Evolutionary conservation across 306 rosid species (phyloP), one percentile per base, ranked within the genome.

Genomic region (Spatholobus suberectus): DNA sequence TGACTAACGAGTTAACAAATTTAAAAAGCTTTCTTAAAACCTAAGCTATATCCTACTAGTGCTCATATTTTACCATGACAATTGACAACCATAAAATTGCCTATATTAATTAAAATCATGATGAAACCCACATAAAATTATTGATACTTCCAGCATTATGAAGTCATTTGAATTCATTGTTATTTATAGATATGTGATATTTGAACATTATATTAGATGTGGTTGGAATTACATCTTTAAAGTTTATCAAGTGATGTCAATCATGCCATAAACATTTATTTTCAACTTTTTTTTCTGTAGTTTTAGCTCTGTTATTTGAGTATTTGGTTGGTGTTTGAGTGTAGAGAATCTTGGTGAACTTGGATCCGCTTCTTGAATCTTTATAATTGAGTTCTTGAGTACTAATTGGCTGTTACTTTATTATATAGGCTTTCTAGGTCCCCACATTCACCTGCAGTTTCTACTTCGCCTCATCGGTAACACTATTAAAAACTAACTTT

Each of bases 341-440:
- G 58, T 41, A 81, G 54, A 61, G 84, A 52, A 68, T 66, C 43
- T 67, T 13, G 15, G 6, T 7, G 61, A 51, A 61, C 51, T 80
- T 4, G 46, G 54, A 57, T 59, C 21, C 26, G 61, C 40, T 34
- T 8, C 18, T 57, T 51, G 27, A 75, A 82, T 37, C 81, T 51
- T 82, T 11, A 47, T 10, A 68, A n/a, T 58, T 84, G 58, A 21
- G 65, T 49, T 32, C 27, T 77, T 23, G 59, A 66, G 54, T 59
- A 70, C 83, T 86, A 75, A 76, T 75, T 66, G 61, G 38, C 15
- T 55, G 18, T 38, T 57, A 51, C 61, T 61, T 58, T 81, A 18
- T 81, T 77, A 34, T 77, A 34, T 81, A 83, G 92, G 87, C 44
- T 77, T 81, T 87, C 94, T 24, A 86, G 89, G 88, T 89, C 93